Evolutionary conservation across 2,329 filamentous ascomycete genomes (phyloP), one percentile per base, ranked within the genome.

Genomic region (Ambrosiella cleistominuta): DNA sequence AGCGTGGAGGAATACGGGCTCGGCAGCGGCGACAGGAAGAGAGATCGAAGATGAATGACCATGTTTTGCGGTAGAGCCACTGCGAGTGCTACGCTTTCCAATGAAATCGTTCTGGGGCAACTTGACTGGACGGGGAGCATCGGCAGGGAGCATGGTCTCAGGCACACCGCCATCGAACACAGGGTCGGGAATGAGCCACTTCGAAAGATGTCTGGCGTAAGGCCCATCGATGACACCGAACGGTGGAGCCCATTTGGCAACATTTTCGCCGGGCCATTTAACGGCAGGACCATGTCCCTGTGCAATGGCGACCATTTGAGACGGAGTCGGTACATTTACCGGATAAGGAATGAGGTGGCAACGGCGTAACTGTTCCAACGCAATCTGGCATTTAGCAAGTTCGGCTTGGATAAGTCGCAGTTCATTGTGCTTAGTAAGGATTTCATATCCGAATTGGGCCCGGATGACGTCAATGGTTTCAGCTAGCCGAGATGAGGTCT

Each of bases 391-490:
- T 73, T 96, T 97, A 63, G 88, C 91, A 63, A 97, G 78, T 72
- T 97, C 93, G 71, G 95, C 89, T 67, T 97, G 88, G 69, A 97
- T 95, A 64, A 95, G 76, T 59, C 90, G 87, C 61, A 97, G 73
- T 73, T 98, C 93, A 66, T 93, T 83, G 70, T 98, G 93, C 75
- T 96, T 97, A 68, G 94, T 74, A 62, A 97, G 73, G 57, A 97
- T 90, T 72, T 96, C 90, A 63, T 93, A 80, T 66, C 89, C 87
- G 69, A 97, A 85, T 70, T 96, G 86, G 62, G 88, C 82, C 67
- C 89, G 84, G 67, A 97, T 85, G 11, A 56, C 39, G 51, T 62
- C 61, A 36, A 17, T 54, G 50, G 57, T 36, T 42, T 57, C 56
- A 12, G 56, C 52, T 35, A 57, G 38, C 35, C 44, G 36, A 13